A percentile compares a stretch with the other conserved stretches of the same genome.
These are phyloP conservation scores for Hypoxylon sp. DNA, from an alignment of 2,329 filamentous ascomycete genomes.

Conservation along the genomic window DNA sequence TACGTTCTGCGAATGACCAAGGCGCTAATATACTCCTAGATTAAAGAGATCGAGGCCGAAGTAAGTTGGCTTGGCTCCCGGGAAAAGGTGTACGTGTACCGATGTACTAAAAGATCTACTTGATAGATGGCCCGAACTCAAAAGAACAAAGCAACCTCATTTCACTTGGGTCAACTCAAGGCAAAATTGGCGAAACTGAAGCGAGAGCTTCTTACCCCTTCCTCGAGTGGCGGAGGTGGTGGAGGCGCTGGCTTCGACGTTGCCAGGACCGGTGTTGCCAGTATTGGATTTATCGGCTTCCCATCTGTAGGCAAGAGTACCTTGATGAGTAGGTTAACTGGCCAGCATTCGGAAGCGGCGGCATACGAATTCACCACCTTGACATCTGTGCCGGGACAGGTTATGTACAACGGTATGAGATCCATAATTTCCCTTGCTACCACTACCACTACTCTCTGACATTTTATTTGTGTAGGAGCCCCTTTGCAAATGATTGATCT, in stretches of 20 bases:
- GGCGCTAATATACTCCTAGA: conserved; percentile 68
- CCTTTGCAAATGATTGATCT: conserved; percentile 99
- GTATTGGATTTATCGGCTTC: conserved; percentile 97
- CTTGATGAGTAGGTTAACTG: conserved; percentile 92
- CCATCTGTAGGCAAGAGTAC: conserved; percentile 99
- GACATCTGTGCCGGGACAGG: conserved; percentile 96
- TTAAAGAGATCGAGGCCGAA: conserved; percentile 97
- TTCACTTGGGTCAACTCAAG: conserved; percentile 95
- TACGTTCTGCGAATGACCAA: conserved; percentile 28
- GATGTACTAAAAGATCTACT: conserved; percentile 40
- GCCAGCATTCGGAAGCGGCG: conserved; percentile 95
- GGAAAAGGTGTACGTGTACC: conserved; percentile 16
- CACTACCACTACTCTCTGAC: conserved; percentile 32
- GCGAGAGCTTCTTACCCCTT: conserved; percentile 90
- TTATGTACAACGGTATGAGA: conserved; percentile 83
- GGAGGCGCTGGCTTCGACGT: conserved; percentile 95
- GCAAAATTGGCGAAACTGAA: conserved; percentile 98
- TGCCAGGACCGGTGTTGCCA: conserved; percentile 95
- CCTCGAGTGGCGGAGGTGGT: conserved; percentile 82
- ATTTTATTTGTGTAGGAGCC: conserved; percentile 67
- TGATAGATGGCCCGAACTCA: conserved; percentile 91
- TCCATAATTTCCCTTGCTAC: conserved; percentile 22
- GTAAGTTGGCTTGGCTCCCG: conserved; percentile 63
- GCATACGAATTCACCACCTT: conserved; percentile 99
- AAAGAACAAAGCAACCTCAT: conserved; percentile 96